phyloP scores from a whole-genome alignment of 305 asterid genomes.

The Fraxinus velutina region DNA sequence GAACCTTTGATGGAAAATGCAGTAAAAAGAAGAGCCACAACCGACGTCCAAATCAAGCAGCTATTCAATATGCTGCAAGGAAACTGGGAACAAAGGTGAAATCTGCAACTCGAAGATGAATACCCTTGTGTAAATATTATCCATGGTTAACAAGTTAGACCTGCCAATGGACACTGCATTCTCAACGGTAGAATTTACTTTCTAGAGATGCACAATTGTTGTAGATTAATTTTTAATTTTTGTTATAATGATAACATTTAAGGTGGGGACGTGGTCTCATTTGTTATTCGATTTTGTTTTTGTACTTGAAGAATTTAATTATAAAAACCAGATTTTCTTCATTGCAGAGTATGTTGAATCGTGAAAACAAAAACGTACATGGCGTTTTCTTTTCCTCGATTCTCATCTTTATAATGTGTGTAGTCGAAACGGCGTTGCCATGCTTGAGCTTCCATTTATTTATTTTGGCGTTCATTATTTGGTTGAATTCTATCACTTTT shows the following conservation, averaged over 20 bases:
- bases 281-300: neutral
- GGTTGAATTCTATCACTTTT: neutral
- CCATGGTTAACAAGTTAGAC: neutral
- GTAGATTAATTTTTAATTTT: neutral
- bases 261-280: neutral
- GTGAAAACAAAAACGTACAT: neutral
- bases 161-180: neutral
- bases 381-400: neutral
- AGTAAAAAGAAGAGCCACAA: slow-evolving; percentile 58
- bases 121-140: neutral
- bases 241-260: neutral
- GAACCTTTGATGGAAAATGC: slow-evolving; percentile 31
- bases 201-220: neutral
- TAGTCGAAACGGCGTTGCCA: neutral
- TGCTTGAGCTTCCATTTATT: neutral
- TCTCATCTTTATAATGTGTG: neutral
- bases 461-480: neutral
- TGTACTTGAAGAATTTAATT: neutral
- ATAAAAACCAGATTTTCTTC: neutral
- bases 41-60: slow-evolving; percentile 60
- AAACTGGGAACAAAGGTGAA: slow-evolving; percentile 53
- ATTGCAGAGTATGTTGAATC: neutral
- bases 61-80: slow-evolving; percentile 52
- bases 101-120: slow-evolving; percentile 37
- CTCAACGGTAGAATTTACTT: neutral